A percentile compares a stretch with the other conserved stretches of the same genome.
These are phyloP conservation scores for Ephemerocybe angulata DNA, from an alignment of 768 basidiomycete genomes.

Conservation along the genomic window DNA sequence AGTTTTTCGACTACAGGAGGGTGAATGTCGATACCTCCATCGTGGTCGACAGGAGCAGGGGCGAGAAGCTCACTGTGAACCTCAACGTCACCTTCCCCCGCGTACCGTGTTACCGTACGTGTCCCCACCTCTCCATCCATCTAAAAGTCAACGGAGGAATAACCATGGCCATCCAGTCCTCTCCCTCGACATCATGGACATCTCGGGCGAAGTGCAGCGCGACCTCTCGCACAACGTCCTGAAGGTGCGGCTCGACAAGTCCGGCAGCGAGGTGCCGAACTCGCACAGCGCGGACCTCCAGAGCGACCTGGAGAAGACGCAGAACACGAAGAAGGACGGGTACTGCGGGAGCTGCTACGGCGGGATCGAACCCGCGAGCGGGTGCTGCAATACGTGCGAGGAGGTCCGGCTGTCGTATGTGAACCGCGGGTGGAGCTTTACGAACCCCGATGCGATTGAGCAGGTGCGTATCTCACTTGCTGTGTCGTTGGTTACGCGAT, in stretches of 20 bases:
- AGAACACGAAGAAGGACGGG: constrained; percentile 49
- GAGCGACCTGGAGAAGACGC: constrained; percentile 84
- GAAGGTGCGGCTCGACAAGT: constrained; percentile 70
- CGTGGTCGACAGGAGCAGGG: constrained; percentile 90
- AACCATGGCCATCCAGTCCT: constrained; percentile 56
- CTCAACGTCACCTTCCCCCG: constrained; percentile 94
- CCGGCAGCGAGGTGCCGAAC: constrained; percentile 57
- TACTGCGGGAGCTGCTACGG: constrained; percentile 98
- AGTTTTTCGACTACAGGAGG: constrained; percentile 92
- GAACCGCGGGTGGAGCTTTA: constrained; percentile 93
- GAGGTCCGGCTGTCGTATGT: constrained; percentile 89
- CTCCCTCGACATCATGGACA: constrained; percentile 96
- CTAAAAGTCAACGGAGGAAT: neutral
- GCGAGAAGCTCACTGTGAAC: constrained; percentile 88
- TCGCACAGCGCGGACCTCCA: constrained; percentile 60
- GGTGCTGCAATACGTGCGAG: constrained; percentile 97
- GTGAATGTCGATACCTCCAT: constrained; percentile 88
- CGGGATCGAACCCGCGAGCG: constrained; percentile 65
- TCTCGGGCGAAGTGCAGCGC: constrained; percentile 91
- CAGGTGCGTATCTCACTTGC: constrained; percentile 54
- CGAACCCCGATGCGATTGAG: constrained; percentile 84
- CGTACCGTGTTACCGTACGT: constrained; percentile 95
- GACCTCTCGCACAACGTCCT: constrained; percentile 86
- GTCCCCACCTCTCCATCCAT: neutral
- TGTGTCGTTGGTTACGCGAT: neutral